A percentile compares a stretch with the other conserved stretches of the same genome.
These are phyloP conservation scores for Sugiyamaella qingdaonensis DNA, from an alignment of 805 yeast genomes.

Conservation along the genomic window DNA sequence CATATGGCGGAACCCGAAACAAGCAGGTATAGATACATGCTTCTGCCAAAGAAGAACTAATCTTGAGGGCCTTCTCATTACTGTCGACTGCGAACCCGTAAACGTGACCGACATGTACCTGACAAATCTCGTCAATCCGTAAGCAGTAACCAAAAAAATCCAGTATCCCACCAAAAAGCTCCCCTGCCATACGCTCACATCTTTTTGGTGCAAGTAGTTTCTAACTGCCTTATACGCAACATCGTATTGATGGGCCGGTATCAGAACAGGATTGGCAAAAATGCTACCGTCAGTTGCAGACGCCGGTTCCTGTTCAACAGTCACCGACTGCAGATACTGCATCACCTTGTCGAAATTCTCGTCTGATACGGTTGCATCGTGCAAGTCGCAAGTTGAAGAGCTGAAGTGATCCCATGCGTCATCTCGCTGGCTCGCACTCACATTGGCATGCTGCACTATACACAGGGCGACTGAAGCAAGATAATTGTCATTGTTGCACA, in stretches of 20 bases:
- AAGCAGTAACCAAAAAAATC: constrained; percentile 23
- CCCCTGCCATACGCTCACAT: constrained; percentile 31
- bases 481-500: constrained; percentile 26
- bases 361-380: constrained; percentile 17
- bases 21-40: constrained; percentile 36
- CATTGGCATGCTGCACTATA: constrained; percentile 23
- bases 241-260: constrained; percentile 9
- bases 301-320: constrained; percentile 15
- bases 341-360: constrained; percentile 12
- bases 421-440: constrained; percentile 24
- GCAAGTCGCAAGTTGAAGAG: constrained; percentile 23
- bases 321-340: constrained; percentile 15
- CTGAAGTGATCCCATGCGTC: constrained; percentile 32
- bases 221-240: constrained; percentile 12
- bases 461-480: constrained; percentile 33
- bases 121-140: constrained; percentile 12
- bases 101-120: constrained; percentile 19
- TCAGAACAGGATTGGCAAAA: constrained; percentile 10
- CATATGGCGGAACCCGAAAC: constrained; percentile 33
- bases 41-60: constrained; percentile 24
- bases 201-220: constrained; percentile 25
- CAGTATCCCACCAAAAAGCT: constrained; percentile 30
- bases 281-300: constrained; percentile 11
- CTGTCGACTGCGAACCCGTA: constrained; percentile 18
- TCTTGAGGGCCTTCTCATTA: constrained; percentile 22